Base-by-base conservation (phyloP, 75 land plant genomes). In the Pinus albicaulis region DNA sequence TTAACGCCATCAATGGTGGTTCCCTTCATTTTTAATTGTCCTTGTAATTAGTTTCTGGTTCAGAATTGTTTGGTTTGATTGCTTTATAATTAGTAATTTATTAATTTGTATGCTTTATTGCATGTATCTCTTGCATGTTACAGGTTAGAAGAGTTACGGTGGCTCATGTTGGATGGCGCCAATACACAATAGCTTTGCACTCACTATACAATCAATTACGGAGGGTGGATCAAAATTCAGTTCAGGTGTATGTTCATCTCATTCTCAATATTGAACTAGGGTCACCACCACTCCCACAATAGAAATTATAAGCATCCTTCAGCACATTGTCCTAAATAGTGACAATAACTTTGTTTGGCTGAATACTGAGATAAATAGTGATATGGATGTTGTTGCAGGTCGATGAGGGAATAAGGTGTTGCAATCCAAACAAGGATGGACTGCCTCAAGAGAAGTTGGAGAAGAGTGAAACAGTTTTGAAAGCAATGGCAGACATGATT, bases 61-160 rank as follows among this genome's bases (percentile, higher is more conserved):
- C 71, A 66, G 23, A 0, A 20, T 38, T 38, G 31, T 31, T 63
- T 63, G 19, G 31, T 26, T 63, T 63, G 38, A 12, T 63, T 24
- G 10, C 1, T 38, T 8, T 66, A 36, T 19, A n/a, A 66, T 38
- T 66, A 31, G 15, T 19, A 66, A 41, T 31, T 44, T 44, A 44
- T 7, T 44, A 7, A 5, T 44, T 44, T 66, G 36, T 66, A 38
- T 66, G 71, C 23, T 66, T 44, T 38, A 66, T 66, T 38, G 38
- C 71, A 36, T 36, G 71, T 48, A 66, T 14, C n/a, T 44, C 71
- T 66, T 66, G 44, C 52, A 66, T 10, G 7, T 4, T 38, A 23
- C 44, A 66, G 71, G 71, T 66, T 38, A 66, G 71, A 38, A 66
- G 71, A 66, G 71, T 66, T 52, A 66, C 38, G 71, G 71, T 38